phyloP scores from a whole-genome alignment of 2,329 filamentous ascomycete genomes.

The Trichoderma oligosporum region DNA sequence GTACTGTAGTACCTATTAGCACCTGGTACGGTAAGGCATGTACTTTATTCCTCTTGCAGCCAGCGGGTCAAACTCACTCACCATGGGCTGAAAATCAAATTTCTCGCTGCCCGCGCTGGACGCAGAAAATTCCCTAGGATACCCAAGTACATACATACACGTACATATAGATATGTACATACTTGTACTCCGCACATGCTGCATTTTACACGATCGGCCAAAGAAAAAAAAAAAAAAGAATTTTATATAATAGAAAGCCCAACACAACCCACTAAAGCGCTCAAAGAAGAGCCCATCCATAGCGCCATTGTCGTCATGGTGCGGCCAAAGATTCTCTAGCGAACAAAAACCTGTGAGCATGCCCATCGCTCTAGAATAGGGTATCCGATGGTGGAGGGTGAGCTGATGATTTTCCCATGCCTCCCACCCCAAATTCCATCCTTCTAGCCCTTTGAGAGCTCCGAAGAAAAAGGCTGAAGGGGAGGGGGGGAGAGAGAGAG shows the following conservation, averaged over 20 bases:
- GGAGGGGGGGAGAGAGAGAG: background rate
- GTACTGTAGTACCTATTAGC: too few species aligned
- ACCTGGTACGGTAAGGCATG: too few species aligned
- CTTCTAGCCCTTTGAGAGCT: background rate
- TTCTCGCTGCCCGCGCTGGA: constrained; percentile 6
- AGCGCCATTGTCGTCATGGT: constrained; percentile 11
- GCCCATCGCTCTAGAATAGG: constrained; percentile 9
- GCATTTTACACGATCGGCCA: background rate
- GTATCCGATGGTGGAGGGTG: constrained; percentile 13
- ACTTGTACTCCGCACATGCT: too few species aligned
- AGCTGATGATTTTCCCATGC: constrained; percentile 9
- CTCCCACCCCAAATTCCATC: background rate
- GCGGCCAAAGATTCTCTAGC: constrained; percentile 1
- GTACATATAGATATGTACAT: too few species aligned
- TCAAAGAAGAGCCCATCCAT: background rate
- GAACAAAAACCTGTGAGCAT: too few species aligned
- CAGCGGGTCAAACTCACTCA: background rate
- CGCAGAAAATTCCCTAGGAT: background rate
- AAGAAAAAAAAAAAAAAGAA: background rate
- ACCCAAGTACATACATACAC: background rate
- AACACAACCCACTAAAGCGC: background rate
- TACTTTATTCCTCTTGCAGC: too few species aligned
- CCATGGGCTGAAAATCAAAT: background rate
- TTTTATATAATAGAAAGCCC: background rate
- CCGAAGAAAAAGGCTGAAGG: background rate